Conservation (phyloP, 768 basidiomycete species). For the Boletus huronensis region DNA sequence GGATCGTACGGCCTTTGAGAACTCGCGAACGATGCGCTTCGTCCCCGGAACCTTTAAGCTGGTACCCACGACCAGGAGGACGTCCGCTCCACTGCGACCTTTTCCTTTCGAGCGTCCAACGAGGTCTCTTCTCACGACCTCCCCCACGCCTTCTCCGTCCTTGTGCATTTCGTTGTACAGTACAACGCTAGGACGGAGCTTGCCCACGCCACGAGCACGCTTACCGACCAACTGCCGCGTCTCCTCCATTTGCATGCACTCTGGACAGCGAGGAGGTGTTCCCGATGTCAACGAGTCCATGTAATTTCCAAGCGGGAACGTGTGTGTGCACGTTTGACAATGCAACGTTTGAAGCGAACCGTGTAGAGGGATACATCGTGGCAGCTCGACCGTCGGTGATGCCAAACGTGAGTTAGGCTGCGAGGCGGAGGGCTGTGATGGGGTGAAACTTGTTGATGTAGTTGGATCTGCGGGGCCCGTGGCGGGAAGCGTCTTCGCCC, state of each 20-base stretch:
- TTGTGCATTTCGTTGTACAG: conserved; percentile 88
- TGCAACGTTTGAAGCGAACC: conserved; percentile 78
- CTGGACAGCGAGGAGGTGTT: conserved; percentile 70
- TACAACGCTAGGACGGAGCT: conserved; percentile 82
- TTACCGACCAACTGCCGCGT: conserved; percentile 74
- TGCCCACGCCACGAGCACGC: conserved; percentile 75
- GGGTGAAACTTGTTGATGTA: conserved; percentile 13
- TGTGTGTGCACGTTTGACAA: conserved; percentile 77
- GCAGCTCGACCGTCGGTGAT: conserved; percentile 55
- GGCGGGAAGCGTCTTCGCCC: conserved; percentile 34
- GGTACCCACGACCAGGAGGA: conserved; percentile 87
- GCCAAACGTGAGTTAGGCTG: conserved; percentile 39
- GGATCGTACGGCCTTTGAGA: conserved; percentile 69
- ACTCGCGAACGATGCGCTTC: conserved; percentile 87
- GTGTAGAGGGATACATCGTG: conserved; percentile 86
- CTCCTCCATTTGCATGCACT: conserved; percentile 66
- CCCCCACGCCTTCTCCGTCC: conserved; percentile 84
- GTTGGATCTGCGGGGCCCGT: conserved; percentile 12
- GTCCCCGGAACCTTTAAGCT: conserved; percentile 88
- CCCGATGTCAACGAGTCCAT: conserved; percentile 59
- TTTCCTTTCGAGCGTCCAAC: conserved; percentile 66
- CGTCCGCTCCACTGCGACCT: conserved; percentile 70
- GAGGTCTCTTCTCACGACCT: conserved; percentile 77
- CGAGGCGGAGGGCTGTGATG: conserved; percentile 14
- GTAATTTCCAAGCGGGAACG: conserved; percentile 61